Evolutionary conservation across 2,329 filamentous ascomycete genomes (phyloP).

Genomic region (Cladosporium sp.): DNA sequence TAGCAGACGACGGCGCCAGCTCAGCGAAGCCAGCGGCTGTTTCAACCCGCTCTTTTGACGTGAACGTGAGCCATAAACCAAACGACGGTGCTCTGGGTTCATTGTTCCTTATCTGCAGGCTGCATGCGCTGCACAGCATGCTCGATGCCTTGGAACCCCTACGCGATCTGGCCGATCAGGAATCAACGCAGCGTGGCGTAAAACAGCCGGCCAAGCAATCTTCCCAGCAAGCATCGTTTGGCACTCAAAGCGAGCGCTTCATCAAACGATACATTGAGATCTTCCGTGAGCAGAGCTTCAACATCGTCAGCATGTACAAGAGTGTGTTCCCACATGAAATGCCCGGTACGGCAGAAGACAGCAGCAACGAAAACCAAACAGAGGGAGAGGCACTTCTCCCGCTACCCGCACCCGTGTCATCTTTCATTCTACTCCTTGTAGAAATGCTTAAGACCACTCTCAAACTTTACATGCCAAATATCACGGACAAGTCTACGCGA

Average conservation of each 20-base stretch:
- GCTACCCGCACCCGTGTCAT: constrained; percentile 74
- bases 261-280: constrained; percentile 96
- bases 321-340: constrained; percentile 74
- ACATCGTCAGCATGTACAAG: constrained; percentile 90
- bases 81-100: constrained; percentile 72
- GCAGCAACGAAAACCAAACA: not conserved
- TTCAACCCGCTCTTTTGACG: constrained; percentile 32
- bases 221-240: constrained; percentile 53
- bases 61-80: constrained; percentile 27
- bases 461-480: constrained; percentile 73
- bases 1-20: constrained; percentile 50
- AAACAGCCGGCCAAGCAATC: constrained; percentile 42
- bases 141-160: constrained; percentile 83
- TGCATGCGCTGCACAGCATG: constrained; percentile 76
- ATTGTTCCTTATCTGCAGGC: constrained; percentile 82
- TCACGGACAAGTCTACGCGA: constrained; percentile 74
- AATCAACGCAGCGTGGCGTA: constrained; percentile 55
- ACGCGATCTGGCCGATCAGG: constrained; percentile 85
- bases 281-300: constrained; percentile 95
- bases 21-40: constrained; percentile 34
- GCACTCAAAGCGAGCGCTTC: constrained; percentile 91
- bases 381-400: constrained; percentile 43
- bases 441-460: constrained; percentile 78
- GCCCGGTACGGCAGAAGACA: constrained; percentile 30
- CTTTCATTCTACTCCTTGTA: constrained; percentile 81